Evolutionary conservation across 306 rosid genomes (phyloP).

Genomic region (Sindora glabra): DNA sequence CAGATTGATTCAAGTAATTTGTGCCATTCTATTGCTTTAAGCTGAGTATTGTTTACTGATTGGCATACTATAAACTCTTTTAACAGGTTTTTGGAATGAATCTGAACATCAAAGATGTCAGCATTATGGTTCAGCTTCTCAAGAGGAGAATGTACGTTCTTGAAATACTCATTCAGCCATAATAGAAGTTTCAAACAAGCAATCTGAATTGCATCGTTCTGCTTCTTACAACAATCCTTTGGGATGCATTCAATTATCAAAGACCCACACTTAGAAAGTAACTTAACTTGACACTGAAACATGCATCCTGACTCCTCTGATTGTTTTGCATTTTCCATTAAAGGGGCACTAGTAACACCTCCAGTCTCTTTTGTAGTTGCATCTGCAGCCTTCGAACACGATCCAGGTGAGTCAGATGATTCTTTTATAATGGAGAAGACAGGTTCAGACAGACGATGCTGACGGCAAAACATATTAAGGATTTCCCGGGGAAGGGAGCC

Average conservation of each 20-base stretch:
- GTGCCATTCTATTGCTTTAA: slow-evolving; percentile 24
- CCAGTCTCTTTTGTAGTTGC: slow-evolving; percentile 25
- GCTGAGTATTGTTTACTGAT: slow-evolving; percentile 27
- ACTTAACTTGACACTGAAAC: slow-evolving; percentile 59
- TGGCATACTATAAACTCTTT: slow-evolving; percentile 39
- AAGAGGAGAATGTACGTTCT: slow-evolving; percentile 27
- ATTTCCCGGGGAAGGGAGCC: slow-evolving; percentile 80
- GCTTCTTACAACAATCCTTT: slow-evolving; percentile 50
- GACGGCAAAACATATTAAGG: slow-evolving; percentile 77
- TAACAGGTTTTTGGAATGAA: slow-evolving; percentile 25
- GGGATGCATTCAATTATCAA: slow-evolving; percentile 64
- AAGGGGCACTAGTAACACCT: slow-evolving; percentile 25
- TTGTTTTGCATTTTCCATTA: slow-evolving; percentile 27
- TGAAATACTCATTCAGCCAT: slow-evolving; percentile 62
- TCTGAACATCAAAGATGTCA: slow-evolving; percentile 31
- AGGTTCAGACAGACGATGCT: slow-evolving; percentile 76
- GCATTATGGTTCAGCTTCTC: slow-evolving; percentile 46
- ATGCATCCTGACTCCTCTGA: slow-evolving; percentile 30
- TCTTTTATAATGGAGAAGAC: slow-evolving; percentile 38
- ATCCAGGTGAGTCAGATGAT: slow-evolving; percentile 39
- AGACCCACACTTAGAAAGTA: slow-evolving; percentile 49
- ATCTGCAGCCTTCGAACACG: slow-evolving; percentile 40
- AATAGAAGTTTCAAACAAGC: slow-evolving; percentile 66
- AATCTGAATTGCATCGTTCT: slow-evolving; percentile 70
- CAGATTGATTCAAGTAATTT: slow-evolving; percentile 18